Evolutionary conservation across 225 moss, liverwort and hornwort genomes (phyloP).

Genomic region (Neckera pumila): DNA sequence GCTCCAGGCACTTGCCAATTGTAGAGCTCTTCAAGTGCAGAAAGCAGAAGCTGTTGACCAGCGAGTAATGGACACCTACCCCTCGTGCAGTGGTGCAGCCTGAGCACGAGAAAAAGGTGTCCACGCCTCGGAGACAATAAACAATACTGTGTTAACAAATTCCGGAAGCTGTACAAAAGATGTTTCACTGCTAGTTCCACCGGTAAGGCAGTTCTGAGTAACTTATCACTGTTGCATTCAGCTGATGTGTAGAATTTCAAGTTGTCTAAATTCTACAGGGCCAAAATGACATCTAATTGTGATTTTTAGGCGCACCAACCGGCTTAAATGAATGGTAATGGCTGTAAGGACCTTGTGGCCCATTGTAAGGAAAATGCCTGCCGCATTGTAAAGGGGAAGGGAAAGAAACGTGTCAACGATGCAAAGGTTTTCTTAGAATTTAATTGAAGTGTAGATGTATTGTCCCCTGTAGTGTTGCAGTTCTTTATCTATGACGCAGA

Average conservation of each 20-base stretch:
- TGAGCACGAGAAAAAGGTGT: background rate
- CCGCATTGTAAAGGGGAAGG: background rate
- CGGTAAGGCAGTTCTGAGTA: background rate
- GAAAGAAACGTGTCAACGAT: background rate
- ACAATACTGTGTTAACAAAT: background rate
- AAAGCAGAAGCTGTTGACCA: background rate
- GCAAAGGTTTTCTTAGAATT: background rate
- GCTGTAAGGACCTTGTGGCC: too few relatives aligned
- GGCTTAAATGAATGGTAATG: background rate
- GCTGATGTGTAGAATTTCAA: background rate
- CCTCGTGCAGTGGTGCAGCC: background rate
- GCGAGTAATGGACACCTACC: background rate
- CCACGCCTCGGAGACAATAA: background rate
- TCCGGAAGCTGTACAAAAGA: background rate
- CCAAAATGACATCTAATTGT: background rate
- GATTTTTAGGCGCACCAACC: background rate
- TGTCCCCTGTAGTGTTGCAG: background rate
- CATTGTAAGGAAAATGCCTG: background rate
- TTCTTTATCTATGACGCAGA: background rate
- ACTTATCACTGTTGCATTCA: background rate
- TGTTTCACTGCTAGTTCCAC: background rate
- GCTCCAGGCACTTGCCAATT: background rate
- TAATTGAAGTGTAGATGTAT: background rate
- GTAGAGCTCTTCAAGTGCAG: background rate
- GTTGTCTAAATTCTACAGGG: background rate